Evolutionary conservation across 2,329 filamentous ascomycete genomes (phyloP).

Genomic region (Neofusicoccum kwambonambiense): DNA sequence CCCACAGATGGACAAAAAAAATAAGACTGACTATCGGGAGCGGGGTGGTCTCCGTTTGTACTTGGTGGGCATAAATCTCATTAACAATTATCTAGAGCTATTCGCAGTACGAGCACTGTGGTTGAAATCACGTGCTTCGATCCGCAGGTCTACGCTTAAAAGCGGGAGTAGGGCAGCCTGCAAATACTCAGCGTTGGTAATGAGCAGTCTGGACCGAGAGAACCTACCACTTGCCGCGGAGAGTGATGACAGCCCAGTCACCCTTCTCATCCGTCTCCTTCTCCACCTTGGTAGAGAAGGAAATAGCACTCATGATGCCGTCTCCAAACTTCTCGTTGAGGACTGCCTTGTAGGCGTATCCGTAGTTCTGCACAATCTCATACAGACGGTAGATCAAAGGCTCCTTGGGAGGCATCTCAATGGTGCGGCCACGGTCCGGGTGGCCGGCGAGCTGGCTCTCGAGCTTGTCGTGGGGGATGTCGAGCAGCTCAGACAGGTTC

Average conservation of each 20-base stretch:
- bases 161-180: constrained; percentile 51
- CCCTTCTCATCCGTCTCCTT: constrained; percentile 88
- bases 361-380: constrained; percentile 96
- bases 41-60: background rate
- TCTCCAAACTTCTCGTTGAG: constrained; percentile 81
- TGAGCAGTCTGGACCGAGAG: background rate
- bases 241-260: constrained; percentile 80
- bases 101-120: background rate
- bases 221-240: constrained; percentile 78
- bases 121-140: background rate
- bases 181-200: constrained; percentile 19
- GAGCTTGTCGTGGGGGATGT: constrained; percentile 57
- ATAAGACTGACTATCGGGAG: too few species aligned
- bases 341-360: constrained; percentile 92
- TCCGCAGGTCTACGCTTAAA: constrained; percentile 30
- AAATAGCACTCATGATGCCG: constrained; percentile 96
- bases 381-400: constrained; percentile 87
- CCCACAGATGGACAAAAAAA: too few species aligned
- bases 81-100: constrained; percentile 4
- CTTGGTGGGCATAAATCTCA: background rate
- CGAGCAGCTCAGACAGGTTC: constrained; percentile 65
- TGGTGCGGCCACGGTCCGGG: constrained; percentile 75
- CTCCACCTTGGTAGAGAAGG: constrained; percentile 86
- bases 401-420: constrained; percentile 82
- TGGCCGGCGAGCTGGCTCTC: constrained; percentile 66